Conservation (phyloP, 352 stramenopile species). For the Albugo laibachii region DNA sequence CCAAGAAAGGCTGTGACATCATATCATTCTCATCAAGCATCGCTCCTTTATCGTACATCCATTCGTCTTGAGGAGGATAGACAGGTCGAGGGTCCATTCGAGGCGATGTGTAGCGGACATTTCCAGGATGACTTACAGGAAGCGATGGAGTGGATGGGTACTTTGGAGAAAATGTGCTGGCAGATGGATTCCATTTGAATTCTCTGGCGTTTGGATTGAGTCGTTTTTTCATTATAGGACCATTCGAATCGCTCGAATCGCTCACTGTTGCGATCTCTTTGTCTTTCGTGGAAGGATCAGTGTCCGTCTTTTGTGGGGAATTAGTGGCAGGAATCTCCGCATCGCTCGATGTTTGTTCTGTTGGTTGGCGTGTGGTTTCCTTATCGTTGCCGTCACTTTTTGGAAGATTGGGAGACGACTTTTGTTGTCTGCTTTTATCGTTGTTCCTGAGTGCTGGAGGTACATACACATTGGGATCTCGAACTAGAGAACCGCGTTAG, state of each 20-base stretch:
- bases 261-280: not conserved
- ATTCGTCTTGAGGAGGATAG: conserved; percentile 27
- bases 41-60: conserved; percentile 38
- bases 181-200: conserved; percentile 59
- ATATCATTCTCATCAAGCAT: conserved; percentile 28
- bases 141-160: conserved; percentile 11
- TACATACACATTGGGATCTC: conserved; percentile 30
- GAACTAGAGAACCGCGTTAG: conserved; percentile 1
- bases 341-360: not conserved
- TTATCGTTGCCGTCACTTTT: conserved; percentile 13
- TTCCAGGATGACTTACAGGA: too few species aligned
- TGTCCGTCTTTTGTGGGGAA: too few species aligned
- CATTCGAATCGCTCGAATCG: conserved; percentile 4
- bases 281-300: too few species aligned
- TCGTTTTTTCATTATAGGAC: conserved; percentile 28
- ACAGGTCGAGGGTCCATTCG: too few species aligned
- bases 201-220: conserved; percentile 77
- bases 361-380: conserved; percentile 3
- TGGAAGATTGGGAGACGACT: not conserved
- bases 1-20: conserved; percentile 30
- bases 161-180: conserved; percentile 42
- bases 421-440: not conserved
- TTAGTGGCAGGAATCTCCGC: not conserved
- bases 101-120: too few species aligned
- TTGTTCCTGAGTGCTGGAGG: conserved; percentile 37